phyloP scores from a whole-genome alignment of 371 early-diverging fungal species.

The Mortierella sp. region DNA sequence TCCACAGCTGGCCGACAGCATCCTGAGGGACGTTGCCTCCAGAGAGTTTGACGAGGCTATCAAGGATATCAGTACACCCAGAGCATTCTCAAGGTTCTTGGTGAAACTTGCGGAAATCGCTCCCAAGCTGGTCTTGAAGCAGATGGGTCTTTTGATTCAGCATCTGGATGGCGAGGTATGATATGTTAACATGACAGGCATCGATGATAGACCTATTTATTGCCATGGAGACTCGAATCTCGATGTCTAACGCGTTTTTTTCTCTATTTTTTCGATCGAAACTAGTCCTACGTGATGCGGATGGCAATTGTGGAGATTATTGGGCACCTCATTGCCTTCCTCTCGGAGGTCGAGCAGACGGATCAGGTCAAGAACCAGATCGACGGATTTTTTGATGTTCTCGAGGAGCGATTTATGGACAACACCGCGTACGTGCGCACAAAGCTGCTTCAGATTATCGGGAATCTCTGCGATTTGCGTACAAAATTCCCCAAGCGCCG shows the following conservation, averaged over 20 bases:
- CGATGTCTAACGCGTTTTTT: neutral
- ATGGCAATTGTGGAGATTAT: slow-evolving; percentile 89
- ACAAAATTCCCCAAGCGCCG: slow-evolving; percentile 88
- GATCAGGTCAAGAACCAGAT: slow-evolving; percentile 70
- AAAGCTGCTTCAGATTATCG: slow-evolving; percentile 88
- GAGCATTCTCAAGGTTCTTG: slow-evolving; percentile 87
- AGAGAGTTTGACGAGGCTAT: slow-evolving; percentile 71
- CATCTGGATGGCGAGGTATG: slow-evolving; percentile 91
- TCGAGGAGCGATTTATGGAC: slow-evolving; percentile 94
- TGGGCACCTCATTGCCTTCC: slow-evolving; percentile 82
- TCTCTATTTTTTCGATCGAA: neutral
- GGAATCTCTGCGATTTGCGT: slow-evolving; percentile 79
- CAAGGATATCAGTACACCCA: slow-evolving; percentile 82
- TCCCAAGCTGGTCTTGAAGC: slow-evolving; percentile 86
- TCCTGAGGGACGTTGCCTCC: slow-evolving; percentile 78
- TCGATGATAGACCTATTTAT: neutral
- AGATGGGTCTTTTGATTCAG: slow-evolving; percentile 84
- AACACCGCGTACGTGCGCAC: slow-evolving; percentile 83
- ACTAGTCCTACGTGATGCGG: slow-evolving; percentile 88
- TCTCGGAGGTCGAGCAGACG: slow-evolving; percentile 74
- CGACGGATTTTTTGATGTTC: slow-evolving; percentile 84
- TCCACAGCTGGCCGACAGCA: slow-evolving; percentile 82
- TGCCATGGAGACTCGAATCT: neutral
- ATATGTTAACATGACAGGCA: neutral
- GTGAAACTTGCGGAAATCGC: slow-evolving; percentile 83